Conservation (phyloP, 257 asterid species). For the Paraleonurus japonicus region DNA sequence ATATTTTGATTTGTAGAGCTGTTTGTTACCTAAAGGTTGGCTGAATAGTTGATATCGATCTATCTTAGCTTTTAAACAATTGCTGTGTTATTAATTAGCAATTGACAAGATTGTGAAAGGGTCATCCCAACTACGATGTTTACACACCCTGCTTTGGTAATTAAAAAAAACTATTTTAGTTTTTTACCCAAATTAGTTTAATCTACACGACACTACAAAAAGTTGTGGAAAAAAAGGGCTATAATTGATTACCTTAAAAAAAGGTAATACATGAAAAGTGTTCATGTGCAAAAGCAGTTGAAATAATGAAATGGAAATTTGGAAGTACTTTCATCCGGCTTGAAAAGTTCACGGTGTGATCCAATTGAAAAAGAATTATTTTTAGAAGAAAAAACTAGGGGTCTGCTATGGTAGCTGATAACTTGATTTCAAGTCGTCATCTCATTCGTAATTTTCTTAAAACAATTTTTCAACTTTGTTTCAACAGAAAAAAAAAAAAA, state of each 20-base stretch:
- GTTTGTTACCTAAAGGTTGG: conserved; percentile 32
- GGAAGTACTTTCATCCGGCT: too few species aligned
- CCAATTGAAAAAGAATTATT: too few species aligned
- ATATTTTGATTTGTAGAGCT: background rate
- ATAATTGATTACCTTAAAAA: background rate
- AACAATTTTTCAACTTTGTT: too few species aligned
- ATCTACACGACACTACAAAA: background rate
- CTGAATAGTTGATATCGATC: conserved; percentile 26
- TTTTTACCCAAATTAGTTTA: background rate
- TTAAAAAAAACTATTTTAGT: background rate
- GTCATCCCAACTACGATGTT: conserved; percentile 36
- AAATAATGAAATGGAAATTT: background rate
- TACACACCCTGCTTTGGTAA: background rate
- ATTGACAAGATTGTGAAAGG: conserved; percentile 38
- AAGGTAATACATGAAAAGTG: background rate
- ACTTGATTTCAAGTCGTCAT: too few species aligned
- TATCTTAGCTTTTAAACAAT: conserved; percentile 56
- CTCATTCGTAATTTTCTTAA: too few species aligned
- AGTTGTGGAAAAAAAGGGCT: background rate
- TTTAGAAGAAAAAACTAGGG: too few species aligned
- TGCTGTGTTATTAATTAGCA: conserved; percentile 20
- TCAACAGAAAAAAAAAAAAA: too few species aligned
- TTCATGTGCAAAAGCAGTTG: background rate
- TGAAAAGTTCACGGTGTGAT: too few species aligned
- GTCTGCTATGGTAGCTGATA: too few species aligned